Percentiles rank a stretch among this genome's conserved stretches.
Evolutionary conservation across 306 rosid genomes (phyloP).

Genomic region (Elaeagnus macrophylla): DNA sequence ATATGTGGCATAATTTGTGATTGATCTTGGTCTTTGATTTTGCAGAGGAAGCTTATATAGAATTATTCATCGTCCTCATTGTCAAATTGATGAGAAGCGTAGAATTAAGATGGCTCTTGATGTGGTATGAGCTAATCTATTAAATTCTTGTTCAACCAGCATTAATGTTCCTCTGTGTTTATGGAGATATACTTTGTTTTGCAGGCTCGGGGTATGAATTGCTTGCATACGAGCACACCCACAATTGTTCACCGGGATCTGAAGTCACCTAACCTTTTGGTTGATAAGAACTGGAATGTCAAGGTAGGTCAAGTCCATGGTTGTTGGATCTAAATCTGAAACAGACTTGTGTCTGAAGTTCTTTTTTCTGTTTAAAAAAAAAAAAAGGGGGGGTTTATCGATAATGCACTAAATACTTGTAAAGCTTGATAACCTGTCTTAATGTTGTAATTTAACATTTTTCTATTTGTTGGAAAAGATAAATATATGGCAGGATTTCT

Average conservation of each 20-base stretch:
- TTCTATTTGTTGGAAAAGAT: too few relatives aligned
- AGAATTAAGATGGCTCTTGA: slow-evolving; percentile 98
- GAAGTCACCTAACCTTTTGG: slow-evolving; percentile 95
- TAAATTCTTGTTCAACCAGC: slow-evolving; percentile 8
- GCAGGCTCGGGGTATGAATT: slow-evolving; percentile 99
- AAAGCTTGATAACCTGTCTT: too few relatives aligned
- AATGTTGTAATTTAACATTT: too few relatives aligned
- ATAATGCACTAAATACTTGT: too few relatives aligned
- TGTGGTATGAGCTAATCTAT: slow-evolving; percentile 56
- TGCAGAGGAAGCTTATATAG: slow-evolving; percentile 88
- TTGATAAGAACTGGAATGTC: slow-evolving; percentile 95
- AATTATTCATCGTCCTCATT: slow-evolving; percentile 82
- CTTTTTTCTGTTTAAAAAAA: too few relatives aligned
- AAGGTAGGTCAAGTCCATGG: slow-evolving; percentile 44
- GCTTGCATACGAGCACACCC: slow-evolving; percentile 87
- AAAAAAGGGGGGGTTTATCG: too few relatives aligned
- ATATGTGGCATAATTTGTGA: too few relatives aligned
- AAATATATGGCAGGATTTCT: too few relatives aligned
- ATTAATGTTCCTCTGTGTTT: slow-evolving; percentile 12
- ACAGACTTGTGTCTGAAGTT: not conserved
- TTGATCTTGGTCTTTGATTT: slow-evolving; percentile 3
- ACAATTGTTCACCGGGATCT: slow-evolving; percentile 97
- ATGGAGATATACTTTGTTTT: slow-evolving; percentile 21
- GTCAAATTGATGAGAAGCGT: slow-evolving; percentile 79
- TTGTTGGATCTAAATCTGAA: not conserved